Percentiles rank a stretch among this genome's conserved stretches.
phyloP scores from a whole-genome alignment of 495 filamentous ascomycete species.

The Podospora bellae-mahoneyi region DNA sequence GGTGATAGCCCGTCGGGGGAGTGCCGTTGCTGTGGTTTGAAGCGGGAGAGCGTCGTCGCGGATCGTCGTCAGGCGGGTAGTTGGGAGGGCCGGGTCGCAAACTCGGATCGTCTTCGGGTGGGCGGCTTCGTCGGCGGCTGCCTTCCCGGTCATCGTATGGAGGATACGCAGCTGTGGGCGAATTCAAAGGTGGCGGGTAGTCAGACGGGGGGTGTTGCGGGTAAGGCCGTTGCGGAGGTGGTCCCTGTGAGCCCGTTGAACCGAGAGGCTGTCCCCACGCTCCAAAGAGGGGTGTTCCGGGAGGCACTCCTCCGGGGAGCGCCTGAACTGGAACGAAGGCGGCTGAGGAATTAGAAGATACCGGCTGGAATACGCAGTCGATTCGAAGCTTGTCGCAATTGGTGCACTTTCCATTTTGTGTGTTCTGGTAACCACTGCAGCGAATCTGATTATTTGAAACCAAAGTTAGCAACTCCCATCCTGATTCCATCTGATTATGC shows the following conservation, averaged over 20 bases:
- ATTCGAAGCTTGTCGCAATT: constrained; percentile 52
- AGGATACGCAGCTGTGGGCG: constrained; percentile 38
- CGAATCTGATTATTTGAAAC: constrained; percentile 39
- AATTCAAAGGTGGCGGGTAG: constrained; percentile 27
- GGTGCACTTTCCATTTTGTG: constrained; percentile 47
- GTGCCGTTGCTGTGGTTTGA: constrained; percentile 42
- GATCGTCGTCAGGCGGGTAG: constrained; percentile 43
- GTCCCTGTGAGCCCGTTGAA: neutral
- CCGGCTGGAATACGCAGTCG: constrained; percentile 52
- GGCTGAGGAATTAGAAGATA: constrained; percentile 44
- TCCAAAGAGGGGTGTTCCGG: constrained; percentile 46
- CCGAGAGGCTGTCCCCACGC: constrained; percentile 47
- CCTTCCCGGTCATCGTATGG: constrained; percentile 38
- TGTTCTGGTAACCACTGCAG: constrained; percentile 51
- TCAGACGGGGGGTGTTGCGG: constrained; percentile 21
- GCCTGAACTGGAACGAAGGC: constrained; percentile 51
- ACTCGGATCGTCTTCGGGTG: constrained; percentile 40
- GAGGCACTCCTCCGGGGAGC: constrained; percentile 46
- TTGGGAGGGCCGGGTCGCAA: constrained; percentile 46
- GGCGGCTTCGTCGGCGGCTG: constrained; percentile 35
- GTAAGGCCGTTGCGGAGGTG: constrained; percentile 30
- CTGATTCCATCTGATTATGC: neutral
- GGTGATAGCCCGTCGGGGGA: constrained; percentile 33
- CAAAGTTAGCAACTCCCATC: constrained; percentile 16
- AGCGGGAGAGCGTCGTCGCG: constrained; percentile 45